Evolutionary conservation across 1,139 yeast species (phyloP), one percentile per base, ranked within the genome.

Genomic region (Wickerhamomyces sp.): DNA sequence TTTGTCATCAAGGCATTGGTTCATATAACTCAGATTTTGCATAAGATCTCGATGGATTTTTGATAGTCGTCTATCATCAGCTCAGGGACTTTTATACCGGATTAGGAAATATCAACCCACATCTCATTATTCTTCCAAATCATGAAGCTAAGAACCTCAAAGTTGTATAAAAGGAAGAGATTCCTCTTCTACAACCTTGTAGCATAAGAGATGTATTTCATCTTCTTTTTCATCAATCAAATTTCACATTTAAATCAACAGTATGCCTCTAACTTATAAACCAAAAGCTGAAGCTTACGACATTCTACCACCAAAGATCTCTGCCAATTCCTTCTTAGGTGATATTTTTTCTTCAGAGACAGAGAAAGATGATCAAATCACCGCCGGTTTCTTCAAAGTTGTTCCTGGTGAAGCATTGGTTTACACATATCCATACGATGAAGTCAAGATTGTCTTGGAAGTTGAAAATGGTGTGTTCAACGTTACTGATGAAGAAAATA

Each of bases 361-460:
- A 39, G 65, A 63, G 36, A 57, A 63, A 37, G 76, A 68, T 27
- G 57, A 68, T 42, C 72, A 72, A 46, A 66, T 75, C 37, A 58
- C 74, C 11, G 66, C 72, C 55, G 81, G 81, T 35, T 75, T 75
- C 60, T 75, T 68, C 65, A 74, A 62, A 52, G 79, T 73, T 51
- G 75, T 73, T 49, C 66, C 68, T 42, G 81, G 81, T 45, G 78
- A 73, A 57, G 69, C 77, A 37, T 65, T 75, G 53, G 76, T 68
- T 13, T 75, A 72, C 63, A 59, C 62, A 33, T 75, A 75, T 52
- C 62, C 62, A 51, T 75, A 72, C 55, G 75, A 70, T 42, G 76
- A 70, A 55, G 66, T 68, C 66, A 70, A 70, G 54, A 58, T 70
- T 37, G 61, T 69, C 45, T 62, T 70, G 44, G 74, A 73, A 35